Evolutionary conservation across 257 asterid species (phyloP).

Genomic region (Mentha longifolia): DNA sequence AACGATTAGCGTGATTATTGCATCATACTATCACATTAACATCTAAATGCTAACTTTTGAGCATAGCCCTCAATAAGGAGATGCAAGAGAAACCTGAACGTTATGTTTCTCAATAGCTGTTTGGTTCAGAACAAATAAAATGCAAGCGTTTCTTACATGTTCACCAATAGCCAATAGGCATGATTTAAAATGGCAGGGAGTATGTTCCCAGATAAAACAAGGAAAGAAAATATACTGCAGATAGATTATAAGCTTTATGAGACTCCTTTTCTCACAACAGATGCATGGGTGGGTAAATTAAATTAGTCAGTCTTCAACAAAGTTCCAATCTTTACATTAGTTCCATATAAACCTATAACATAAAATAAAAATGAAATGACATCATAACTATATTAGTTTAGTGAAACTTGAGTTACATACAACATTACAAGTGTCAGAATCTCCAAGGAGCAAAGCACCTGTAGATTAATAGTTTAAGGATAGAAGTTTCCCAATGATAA

Average conservation of each 20-base stretch:
- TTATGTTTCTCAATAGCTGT: neutral
- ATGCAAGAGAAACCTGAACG: neutral
- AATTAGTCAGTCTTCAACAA: neutral
- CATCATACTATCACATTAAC: neutral
- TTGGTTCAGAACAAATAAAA: neutral
- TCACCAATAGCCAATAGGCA: slow-evolving; percentile 3
- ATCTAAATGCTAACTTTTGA: neutral
- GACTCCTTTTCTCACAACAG: neutral
- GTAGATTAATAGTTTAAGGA: neutral
- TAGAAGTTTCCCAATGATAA: neutral
- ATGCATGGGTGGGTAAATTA: neutral
- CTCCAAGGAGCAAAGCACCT: neutral
- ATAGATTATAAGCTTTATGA: neutral
- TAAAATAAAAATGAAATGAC: neutral
- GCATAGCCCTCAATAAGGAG: neutral
- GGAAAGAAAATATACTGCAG: neutral
- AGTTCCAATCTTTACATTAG: neutral
- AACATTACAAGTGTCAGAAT: neutral
- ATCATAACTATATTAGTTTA: neutral
- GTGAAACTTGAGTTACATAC: neutral
- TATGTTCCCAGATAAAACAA: neutral
- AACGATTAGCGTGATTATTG: neutral
- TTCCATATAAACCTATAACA: neutral
- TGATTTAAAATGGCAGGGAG: slow-evolving; percentile 1
- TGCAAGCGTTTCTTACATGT: neutral